phyloP scores from a whole-genome alignment of 2,329 filamentous ascomycete genomes.

The Orbilia ellipsospora region DNA sequence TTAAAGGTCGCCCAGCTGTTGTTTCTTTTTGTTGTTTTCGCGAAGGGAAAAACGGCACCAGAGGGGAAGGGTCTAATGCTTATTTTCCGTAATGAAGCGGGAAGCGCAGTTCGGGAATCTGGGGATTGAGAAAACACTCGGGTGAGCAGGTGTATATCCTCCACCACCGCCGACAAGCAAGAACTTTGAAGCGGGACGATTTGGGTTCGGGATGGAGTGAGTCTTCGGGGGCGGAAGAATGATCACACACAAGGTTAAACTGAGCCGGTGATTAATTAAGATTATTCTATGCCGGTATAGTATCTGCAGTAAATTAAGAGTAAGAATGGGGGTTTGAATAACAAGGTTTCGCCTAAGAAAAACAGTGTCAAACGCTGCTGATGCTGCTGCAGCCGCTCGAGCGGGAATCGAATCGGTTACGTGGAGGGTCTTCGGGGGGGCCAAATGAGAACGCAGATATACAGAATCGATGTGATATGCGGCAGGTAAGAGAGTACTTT shows the following conservation, averaged over 20 bases:
- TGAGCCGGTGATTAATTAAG: not conserved
- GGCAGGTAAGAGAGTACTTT: too few relatives aligned
- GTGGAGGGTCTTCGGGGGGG: slow-evolving; percentile 24
- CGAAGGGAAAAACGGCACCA: slow-evolving; percentile 10
- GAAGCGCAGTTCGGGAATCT: slow-evolving; percentile 30
- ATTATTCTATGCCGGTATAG: not conserved
- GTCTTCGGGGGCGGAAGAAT: slow-evolving; percentile 14
- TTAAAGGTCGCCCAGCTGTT: slow-evolving; percentile 45
- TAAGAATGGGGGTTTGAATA: slow-evolving; percentile 41
- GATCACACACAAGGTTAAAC: slow-evolving; percentile 47
- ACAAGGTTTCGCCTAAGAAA: slow-evolving; percentile 49
- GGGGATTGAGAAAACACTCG: slow-evolving; percentile 17
- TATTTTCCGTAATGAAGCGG: slow-evolving; percentile 19
- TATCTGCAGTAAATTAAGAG: slow-evolving; percentile 1
- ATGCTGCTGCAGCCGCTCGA: slow-evolving; percentile 14
- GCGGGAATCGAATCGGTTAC: slow-evolving; percentile 3
- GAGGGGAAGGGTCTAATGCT: slow-evolving; percentile 27
- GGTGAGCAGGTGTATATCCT: slow-evolving; percentile 19
- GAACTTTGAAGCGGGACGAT: slow-evolving; percentile 1
- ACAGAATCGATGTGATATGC: too few relatives aligned
- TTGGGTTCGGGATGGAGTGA: not conserved
- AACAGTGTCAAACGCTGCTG: slow-evolving; percentile 40
- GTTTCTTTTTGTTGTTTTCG: slow-evolving; percentile 19
- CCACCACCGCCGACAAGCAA: slow-evolving; percentile 22
- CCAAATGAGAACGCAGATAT: too few relatives aligned